phyloP scores from a whole-genome alignment of 768 basidiomycete genomes.

The Chalciporus piperatus region DNA sequence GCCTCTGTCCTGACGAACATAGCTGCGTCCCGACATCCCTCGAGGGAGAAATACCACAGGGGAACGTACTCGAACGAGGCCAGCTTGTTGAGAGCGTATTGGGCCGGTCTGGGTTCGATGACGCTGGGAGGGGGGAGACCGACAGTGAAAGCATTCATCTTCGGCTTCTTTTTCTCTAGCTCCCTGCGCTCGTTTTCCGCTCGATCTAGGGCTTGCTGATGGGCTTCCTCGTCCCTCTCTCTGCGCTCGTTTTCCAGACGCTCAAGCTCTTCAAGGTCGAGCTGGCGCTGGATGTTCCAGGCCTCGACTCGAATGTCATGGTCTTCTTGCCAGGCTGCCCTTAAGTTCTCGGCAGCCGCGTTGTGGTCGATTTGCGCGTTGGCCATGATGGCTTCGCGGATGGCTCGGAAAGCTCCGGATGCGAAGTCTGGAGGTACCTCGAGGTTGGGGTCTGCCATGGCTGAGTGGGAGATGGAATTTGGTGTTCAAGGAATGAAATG shows the following conservation, averaged over 20 bases:
- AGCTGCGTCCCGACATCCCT: neutral
- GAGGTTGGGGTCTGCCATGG: too few species aligned
- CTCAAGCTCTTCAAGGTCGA: too few species aligned
- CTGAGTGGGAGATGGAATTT: too few species aligned
- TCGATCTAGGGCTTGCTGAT: neutral
- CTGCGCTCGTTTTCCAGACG: neutral
- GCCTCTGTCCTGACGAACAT: neutral
- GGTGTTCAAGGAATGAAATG: too few species aligned
- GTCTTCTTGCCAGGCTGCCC: too few species aligned
- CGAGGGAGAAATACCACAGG: constrained; percentile 12
- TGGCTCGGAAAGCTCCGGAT: too few species aligned
- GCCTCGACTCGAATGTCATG: too few species aligned
- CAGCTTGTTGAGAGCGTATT: constrained; percentile 11
- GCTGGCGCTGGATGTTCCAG: too few species aligned
- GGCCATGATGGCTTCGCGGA: too few species aligned
- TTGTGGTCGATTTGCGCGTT: too few species aligned
- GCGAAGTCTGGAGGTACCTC: too few species aligned
- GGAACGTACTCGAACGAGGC: neutral
- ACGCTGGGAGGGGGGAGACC: neutral
- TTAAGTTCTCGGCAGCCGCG: too few species aligned
- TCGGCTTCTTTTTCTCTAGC: neutral
- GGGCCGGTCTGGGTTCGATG: neutral
- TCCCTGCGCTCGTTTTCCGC: neutral
- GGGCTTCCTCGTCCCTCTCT: neutral
- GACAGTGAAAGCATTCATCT: neutral